Evolutionary conservation across 495 filamentous ascomycete genomes (phyloP).

Genomic region (Filosporella fistucella): DNA sequence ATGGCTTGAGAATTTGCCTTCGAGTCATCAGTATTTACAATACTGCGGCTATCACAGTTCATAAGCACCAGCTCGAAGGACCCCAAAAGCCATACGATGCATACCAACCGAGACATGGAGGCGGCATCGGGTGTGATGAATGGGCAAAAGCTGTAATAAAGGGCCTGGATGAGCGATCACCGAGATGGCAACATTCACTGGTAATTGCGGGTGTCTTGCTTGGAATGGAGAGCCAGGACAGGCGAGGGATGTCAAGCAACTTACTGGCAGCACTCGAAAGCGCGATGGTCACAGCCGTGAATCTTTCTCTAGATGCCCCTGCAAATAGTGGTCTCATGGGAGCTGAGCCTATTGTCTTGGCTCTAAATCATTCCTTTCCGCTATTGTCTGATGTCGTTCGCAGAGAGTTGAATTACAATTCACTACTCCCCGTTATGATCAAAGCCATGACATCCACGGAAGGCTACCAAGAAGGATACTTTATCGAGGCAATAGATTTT

Average conservation of each 20-base stretch:
- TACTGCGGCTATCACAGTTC: conserved; percentile 65
- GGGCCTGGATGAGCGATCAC: conserved; percentile 79
- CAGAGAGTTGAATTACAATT: conserved; percentile 63
- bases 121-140: conserved; percentile 56
- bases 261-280: conserved; percentile 70
- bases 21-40: conserved; percentile 86
- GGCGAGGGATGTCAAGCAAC: conserved; percentile 53
- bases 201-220: conserved; percentile 77
- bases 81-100: conserved; percentile 21
- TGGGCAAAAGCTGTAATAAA: conserved; percentile 82
- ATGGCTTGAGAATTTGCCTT: conserved; percentile 68
- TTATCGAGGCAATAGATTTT: conserved; percentile 69
- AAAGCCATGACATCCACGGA: conserved; percentile 61
- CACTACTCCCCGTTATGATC: conserved; percentile 66
- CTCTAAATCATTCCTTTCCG: conserved; percentile 75
- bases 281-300: conserved; percentile 73
- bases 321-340: conserved; percentile 47
- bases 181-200: conserved; percentile 83
- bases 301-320: conserved; percentile 61
- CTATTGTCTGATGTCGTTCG: conserved; percentile 58
- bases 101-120: conserved; percentile 34
- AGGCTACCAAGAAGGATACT: conserved; percentile 79
- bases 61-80: conserved; percentile 45
- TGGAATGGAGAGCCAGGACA: conserved; percentile 69
- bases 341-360: conserved; percentile 59